Evolutionary conservation across 805 yeast species (phyloP).

Genomic region (Kregervanrija delftensis): DNA sequence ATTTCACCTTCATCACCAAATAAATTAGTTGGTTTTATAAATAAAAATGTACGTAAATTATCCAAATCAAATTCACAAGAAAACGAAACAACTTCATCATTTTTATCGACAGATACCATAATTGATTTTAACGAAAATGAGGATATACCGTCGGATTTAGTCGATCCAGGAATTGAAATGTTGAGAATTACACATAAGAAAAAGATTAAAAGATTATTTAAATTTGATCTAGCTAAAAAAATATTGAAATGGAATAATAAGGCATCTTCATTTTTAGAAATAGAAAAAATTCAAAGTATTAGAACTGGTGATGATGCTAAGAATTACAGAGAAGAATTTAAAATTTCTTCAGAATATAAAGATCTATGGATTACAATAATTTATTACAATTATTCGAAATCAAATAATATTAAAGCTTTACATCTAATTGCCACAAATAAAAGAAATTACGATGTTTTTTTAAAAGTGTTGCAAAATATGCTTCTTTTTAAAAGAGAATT

Average conservation of each 20-base stretch:
- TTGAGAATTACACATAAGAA: constrained; percentile 67
- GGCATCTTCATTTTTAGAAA: constrained; percentile 35
- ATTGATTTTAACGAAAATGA: constrained; percentile 13
- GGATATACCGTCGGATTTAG: constrained; percentile 38
- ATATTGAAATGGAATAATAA: constrained; percentile 52
- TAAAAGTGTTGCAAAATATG: constrained; percentile 40
- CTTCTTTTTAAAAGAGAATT: constrained; percentile 46
- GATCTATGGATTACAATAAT: constrained; percentile 76
- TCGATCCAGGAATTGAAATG: constrained; percentile 54
- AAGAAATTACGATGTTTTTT: constrained; percentile 46
- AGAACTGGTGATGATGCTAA: constrained; percentile 65
- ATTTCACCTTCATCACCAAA: no score
- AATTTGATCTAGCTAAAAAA: constrained; percentile 49
- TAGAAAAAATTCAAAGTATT: constrained; percentile 61
- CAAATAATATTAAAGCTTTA: constrained; percentile 63
- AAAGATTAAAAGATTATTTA: constrained; percentile 49
- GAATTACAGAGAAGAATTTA: constrained; percentile 81
- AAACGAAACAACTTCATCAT: no score
- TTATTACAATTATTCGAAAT: constrained; percentile 51
- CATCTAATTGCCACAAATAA: constrained; percentile 63
- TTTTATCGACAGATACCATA: no score
- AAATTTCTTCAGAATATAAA: constrained; percentile 58
- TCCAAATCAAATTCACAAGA: no score
- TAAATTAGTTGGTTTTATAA: no score
- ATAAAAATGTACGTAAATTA: no score